Evolutionary conservation across 2,329 filamentous ascomycete genomes (phyloP).

Genomic region (Sporothrix euskadiensis): DNA sequence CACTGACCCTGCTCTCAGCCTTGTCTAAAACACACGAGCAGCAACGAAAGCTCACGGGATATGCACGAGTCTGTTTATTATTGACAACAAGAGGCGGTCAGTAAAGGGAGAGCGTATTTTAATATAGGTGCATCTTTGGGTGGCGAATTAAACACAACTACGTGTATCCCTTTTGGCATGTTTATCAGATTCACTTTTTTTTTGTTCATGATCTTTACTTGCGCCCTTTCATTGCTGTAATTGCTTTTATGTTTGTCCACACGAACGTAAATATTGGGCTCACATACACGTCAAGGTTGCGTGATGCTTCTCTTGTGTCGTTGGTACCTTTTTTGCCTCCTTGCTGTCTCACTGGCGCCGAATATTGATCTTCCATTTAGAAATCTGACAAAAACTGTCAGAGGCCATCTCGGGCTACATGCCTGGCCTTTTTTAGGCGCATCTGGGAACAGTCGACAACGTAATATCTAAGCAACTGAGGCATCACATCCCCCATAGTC

Average conservation of each 20-base stretch:
- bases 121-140: neutral
- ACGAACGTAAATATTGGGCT: neutral
- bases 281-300: slow-evolving; percentile 1
- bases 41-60: neutral
- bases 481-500: neutral
- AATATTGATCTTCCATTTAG: neutral
- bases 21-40: slow-evolving; percentile 1
- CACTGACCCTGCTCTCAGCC: neutral
- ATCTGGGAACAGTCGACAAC: neutral
- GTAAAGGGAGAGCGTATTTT: neutral
- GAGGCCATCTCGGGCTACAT: neutral
- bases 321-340: neutral
- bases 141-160: slow-evolving; percentile 4
- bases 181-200: neutral
- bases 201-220: neutral
- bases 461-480: neutral
- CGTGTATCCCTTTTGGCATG: slow-evolving; percentile 6
- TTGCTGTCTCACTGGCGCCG: neutral
- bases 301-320: neutral
- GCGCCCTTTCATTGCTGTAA: neutral
- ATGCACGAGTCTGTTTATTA: slow-evolving; percentile 2
- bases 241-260: neutral
- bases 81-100: neutral
- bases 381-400: neutral
- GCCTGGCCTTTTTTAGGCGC: neutral